A percentile compares a stretch with the other conserved stretches of the same genome.
These are phyloP conservation scores for Botrytis fragariae DNA, from an alignment of 2,329 filamentous ascomycete genomes.

Conservation along the genomic window DNA sequence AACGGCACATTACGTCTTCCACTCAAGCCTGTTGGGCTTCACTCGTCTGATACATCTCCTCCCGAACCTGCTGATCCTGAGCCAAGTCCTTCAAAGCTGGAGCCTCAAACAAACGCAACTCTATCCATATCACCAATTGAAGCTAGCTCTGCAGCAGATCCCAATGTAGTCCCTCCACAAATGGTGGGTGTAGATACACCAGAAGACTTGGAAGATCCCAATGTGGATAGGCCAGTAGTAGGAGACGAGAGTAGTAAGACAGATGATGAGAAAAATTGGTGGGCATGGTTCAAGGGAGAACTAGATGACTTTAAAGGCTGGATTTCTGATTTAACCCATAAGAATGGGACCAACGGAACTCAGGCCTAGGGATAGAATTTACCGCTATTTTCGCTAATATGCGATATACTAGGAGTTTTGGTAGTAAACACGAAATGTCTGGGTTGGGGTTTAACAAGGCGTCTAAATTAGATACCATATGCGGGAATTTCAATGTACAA, in stretches of 20 bases:
- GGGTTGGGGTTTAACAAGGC: not conserved
- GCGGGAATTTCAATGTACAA: constrained; percentile 3
- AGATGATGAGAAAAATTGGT: constrained; percentile 41
- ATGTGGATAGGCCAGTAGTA: constrained; percentile 30
- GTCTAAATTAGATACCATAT: constrained; percentile 8
- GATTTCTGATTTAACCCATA: constrained; percentile 20
- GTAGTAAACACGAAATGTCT: not conserved
- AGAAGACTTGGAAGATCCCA: constrained; percentile 28
- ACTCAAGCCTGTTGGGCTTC: constrained; percentile 46
- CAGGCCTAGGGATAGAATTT: not conserved
- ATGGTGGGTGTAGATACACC: constrained; percentile 35
- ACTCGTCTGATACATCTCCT: constrained; percentile 50
- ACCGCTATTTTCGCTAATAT: not conserved
- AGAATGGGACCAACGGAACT: constrained; percentile 7
- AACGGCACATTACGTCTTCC: constrained; percentile 83
- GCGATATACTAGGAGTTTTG: not conserved
- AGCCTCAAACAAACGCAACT: constrained; percentile 25
- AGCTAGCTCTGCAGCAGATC: constrained; percentile 32
- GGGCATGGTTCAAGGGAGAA: constrained; percentile 53
- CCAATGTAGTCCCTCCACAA: constrained; percentile 29
- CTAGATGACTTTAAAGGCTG: constrained; percentile 42
- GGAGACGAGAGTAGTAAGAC: constrained; percentile 30
- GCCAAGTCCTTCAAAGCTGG: constrained; percentile 6
- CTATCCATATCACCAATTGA: constrained; percentile 37
- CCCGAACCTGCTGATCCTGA: constrained; percentile 54